Evolutionary conservation across 208 protist species (phyloP), one percentile per base, ranked within the genome.

Genomic region (Acanthamoeba sp.): DNA sequence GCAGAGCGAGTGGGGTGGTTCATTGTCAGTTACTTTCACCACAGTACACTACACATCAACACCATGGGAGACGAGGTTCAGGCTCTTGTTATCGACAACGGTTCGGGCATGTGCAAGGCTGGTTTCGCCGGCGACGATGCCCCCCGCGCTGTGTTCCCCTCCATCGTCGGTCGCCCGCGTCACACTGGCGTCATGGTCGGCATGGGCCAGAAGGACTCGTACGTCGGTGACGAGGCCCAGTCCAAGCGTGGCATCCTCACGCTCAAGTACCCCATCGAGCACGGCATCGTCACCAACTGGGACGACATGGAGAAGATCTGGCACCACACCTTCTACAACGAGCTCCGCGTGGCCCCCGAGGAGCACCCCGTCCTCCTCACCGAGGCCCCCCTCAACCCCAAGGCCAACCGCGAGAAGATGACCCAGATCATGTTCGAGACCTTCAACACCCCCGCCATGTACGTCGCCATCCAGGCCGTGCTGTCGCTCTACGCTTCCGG

Each of bases 241-340:
- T 93, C 91, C 32, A 97, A 97, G 80, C 90, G 97, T 94, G 96
- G 96, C 45, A 97, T 98, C 42, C 88, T 97, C 29, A 97, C 93
- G 34, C 55, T 97, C 27, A 95, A 95, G 84, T 96, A 97, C 87
- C 97, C 97, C 71, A 97, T 97, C 34, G 95, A 97, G 80, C 91
- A 96, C 93, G 96, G 96, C 42, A 98, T 99, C 92, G 98, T 99
- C 40, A 99, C 98, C 94, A 99, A 99, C 97, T 99, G 99, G 99
- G 99, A 99, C 94, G 98, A 99, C 95, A 99, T 99, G 98, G 98
- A 99, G 97, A 99, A 98, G 96, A 98, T 99, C 91, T 99, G 99
- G 99, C 98, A 99, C 95, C 98, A 99, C 95, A 99, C 98, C 89
- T 99, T 99, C 96, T 99, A 99, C 97, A 99, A 99, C 95, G 98